Evolutionary conservation across 225 moss, liverwort and hornwort species (phyloP).

Genomic region (Rhytidiadelphus loreus): DNA sequence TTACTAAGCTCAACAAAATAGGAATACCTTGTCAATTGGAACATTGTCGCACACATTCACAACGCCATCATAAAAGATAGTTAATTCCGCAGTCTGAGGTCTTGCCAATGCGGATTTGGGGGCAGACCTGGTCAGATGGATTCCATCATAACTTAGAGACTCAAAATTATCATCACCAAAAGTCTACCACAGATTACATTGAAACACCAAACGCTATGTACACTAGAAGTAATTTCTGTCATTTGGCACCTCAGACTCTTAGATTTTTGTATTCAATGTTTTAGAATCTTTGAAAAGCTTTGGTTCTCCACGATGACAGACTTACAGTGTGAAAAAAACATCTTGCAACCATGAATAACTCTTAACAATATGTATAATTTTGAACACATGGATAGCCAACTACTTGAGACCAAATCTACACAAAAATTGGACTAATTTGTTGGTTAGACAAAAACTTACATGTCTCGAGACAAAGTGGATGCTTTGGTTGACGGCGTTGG

Average conservation of each 20-base stretch:
- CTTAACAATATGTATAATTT: not conserved
- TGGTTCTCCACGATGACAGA: not conserved
- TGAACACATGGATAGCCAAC: not conserved
- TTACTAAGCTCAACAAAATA: not conserved
- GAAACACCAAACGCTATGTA: not conserved
- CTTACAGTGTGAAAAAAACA: not conserved
- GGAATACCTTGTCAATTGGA: constrained; percentile 32
- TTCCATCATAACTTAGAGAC: not conserved
- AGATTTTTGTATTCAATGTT: not conserved
- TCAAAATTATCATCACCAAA: not conserved
- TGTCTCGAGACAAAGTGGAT: not conserved
- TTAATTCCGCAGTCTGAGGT: constrained; percentile 9
- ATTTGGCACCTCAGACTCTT: not conserved
- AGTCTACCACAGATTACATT: not conserved
- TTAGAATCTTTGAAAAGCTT: not conserved
- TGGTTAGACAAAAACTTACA: not conserved
- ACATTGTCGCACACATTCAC: constrained; percentile 31
- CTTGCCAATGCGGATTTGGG: not conserved
- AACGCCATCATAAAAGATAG: constrained; percentile 38
- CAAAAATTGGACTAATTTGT: not conserved
- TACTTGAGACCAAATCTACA: not conserved
- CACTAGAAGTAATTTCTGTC: not conserved
- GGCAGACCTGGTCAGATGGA: not conserved
- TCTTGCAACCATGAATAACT: not conserved
- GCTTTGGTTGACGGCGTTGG: not conserved